phyloP scores from a whole-genome alignment of 805 yeast species.

The Peterozyma xylosa region DNA sequence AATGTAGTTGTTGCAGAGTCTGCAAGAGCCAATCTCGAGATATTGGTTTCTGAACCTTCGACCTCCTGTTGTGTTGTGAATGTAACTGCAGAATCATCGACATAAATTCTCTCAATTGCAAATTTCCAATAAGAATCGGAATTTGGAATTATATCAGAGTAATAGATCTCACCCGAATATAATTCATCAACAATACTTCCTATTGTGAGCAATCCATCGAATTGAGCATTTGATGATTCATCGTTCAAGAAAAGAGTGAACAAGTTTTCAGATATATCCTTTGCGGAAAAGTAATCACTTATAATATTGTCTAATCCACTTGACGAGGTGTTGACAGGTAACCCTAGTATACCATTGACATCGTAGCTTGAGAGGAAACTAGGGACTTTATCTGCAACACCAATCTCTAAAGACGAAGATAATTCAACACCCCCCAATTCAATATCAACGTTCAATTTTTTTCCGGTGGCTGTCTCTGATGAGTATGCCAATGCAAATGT shows the following conservation, averaged over 20 bases:
- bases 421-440: constrained; percentile 27
- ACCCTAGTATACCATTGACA: constrained; percentile 55
- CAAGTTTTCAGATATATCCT: constrained; percentile 25
- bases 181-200: constrained; percentile 30
- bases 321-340: constrained; percentile 33
- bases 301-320: constrained; percentile 30
- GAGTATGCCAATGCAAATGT: constrained; percentile 45
- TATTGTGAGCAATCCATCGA: constrained; percentile 35
- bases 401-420: constrained; percentile 37
- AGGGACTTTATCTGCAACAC: constrained; percentile 47
- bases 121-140: constrained; percentile 45
- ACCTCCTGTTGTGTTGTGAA: constrained; percentile 21
- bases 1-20: constrained; percentile 66
- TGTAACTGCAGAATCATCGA: constrained; percentile 24
- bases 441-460: constrained; percentile 30
- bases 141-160: constrained; percentile 27
- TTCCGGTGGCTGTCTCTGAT: constrained; percentile 46
- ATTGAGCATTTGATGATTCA: constrained; percentile 15
- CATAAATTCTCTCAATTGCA: constrained; percentile 26
- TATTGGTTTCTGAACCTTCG: constrained; percentile 11
- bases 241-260: constrained; percentile 41
- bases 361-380: constrained; percentile 42
- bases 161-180: constrained; percentile 33
- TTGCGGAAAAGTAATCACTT: constrained; percentile 25
- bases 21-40: constrained; percentile 36